A percentile compares a stretch with the other conserved stretches of the same genome.
phyloP scores from a whole-genome alignment of 2,329 filamentous ascomycete genomes.

The Nakataea oryzae region DNA sequence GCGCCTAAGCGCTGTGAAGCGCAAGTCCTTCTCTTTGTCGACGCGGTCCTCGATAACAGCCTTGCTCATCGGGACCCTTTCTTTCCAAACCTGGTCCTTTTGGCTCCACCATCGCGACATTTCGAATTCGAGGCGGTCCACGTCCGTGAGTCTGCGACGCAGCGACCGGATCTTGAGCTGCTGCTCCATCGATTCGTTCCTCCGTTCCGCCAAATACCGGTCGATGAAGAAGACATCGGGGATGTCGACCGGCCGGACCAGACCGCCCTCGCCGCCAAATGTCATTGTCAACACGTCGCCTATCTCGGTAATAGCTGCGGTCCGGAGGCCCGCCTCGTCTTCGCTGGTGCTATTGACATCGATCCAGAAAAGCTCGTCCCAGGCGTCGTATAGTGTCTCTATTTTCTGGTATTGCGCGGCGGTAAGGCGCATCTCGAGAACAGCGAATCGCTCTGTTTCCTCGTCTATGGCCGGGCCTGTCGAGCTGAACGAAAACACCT shows the following conservation, averaged over 20 bases:
- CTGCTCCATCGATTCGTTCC: constrained; percentile 7
- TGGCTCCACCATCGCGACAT: constrained; percentile 8
- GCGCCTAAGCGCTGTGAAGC: constrained; percentile 10
- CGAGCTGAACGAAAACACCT: constrained; percentile 3
- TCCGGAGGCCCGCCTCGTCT: constrained; percentile 1
- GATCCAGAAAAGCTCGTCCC: constrained; percentile 21
- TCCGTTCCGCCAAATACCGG: constrained; percentile 13
- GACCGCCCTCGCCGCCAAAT: constrained; percentile 6
- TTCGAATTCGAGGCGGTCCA: constrained; percentile 2
- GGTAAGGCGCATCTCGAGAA: constrained; percentile 33
- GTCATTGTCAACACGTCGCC: constrained; percentile 12
- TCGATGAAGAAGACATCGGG: constrained; percentile 14
- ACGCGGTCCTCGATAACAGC: constrained; percentile 10
- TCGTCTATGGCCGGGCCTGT: background rate
- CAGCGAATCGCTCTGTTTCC: constrained; percentile 7
- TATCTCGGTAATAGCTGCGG: constrained; percentile 4
- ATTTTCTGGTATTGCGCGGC: constrained; percentile 81
- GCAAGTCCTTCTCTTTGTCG: constrained; percentile 11
- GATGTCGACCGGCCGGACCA: constrained; percentile 10
- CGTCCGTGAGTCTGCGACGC: constrained; percentile 6
- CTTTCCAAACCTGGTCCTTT: constrained; percentile 2
- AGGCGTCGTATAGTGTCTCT: constrained; percentile 25
- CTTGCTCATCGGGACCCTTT: constrained; percentile 9
- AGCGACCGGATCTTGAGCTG: constrained; percentile 9
- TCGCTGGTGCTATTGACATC: background rate